Evolutionary conservation across 768 basidiomycete species (phyloP), one percentile per base, ranked within the genome.

Genomic region (Boletus edulis): DNA sequence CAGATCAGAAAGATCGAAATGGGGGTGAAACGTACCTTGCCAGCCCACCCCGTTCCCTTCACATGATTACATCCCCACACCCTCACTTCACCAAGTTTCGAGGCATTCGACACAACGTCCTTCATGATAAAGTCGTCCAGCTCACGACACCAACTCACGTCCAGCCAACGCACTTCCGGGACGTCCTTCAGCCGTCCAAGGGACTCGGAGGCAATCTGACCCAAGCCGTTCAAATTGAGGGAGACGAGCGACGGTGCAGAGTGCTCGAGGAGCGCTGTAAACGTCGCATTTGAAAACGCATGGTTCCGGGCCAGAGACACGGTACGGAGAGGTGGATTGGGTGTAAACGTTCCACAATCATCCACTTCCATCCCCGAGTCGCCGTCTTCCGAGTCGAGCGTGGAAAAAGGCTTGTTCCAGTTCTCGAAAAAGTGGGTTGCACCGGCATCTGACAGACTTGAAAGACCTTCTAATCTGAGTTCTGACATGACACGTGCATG

Each of bases 51-150:
- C 3, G 66, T 70, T n/a, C 70, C 72, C 22, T 71, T 80, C 17
- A 84, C 59, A 8, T 72, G 69, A 58, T 78, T 81, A 57, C 82
- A 82, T 8, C 83, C 83, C 74, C 76, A 86, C 12, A 82, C 77
- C 52, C 74, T 80, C 59, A 86, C 63, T 35, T 76, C 73, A 52
- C 67, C 59, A 20, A 87, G 54, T 22, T 71, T 63, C 0, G 64
- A 49, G 50, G 80, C 78, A 1, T 65, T 71, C 13, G 80, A 75
- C 41, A 94, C 63, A 60, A 94, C 72, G 14, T 74, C 80, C 69
- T 90, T 87, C 58, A 98, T 72, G 4, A 88, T 77, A 64, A 89
- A 94, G 70, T 98, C 89, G 55, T 94, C 87, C 39, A 90, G 78
- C 20, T 81, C 79, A 46, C 95, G 75, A 62, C 94, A 94, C 82